These are phyloP conservation scores for Trametes coccinea DNA, from an alignment of 768 basidiomycete species.

Conservation along the genomic window DNA sequence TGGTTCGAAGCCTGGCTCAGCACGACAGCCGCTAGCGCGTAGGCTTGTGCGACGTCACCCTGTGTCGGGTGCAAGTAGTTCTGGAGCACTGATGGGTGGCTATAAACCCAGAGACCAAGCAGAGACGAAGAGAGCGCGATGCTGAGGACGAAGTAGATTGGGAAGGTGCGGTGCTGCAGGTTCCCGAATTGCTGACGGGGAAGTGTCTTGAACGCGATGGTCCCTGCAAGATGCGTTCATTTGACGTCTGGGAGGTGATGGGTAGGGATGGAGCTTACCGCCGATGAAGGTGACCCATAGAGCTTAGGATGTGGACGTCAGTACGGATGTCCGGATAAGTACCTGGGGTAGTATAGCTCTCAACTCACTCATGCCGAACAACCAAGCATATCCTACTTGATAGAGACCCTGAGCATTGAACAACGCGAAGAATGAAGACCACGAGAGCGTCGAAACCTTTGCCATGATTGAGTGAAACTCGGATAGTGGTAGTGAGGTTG, in stretches of 20 bases:
- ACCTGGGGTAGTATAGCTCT: neutral
- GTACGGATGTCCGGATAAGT: neutral
- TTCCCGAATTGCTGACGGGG: conserved; percentile 74
- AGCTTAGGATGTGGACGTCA: conserved; percentile 25
- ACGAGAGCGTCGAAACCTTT: conserved; percentile 18
- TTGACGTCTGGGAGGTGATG: neutral
- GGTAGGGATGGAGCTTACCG: conserved; percentile 35
- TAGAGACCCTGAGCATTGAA: conserved; percentile 42
- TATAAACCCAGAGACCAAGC: conserved; percentile 56
- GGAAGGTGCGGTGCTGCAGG: conserved; percentile 74
- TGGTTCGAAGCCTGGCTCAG: conserved; percentile 60
- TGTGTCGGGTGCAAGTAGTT: conserved; percentile 48
- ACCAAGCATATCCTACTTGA: conserved; percentile 57
- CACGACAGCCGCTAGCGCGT: conserved; percentile 49
- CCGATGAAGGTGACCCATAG: conserved; percentile 72
- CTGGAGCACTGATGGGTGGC: conserved; percentile 55
- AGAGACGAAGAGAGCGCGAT: conserved; percentile 55
- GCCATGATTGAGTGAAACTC: conserved; percentile 11
- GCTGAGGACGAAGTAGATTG: conserved; percentile 69
- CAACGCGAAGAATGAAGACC: conserved; percentile 24
- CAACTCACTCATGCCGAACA: conserved; percentile 70
- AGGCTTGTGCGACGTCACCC: conserved; percentile 67
- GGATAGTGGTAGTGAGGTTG: neutral
- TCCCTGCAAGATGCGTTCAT: conserved; percentile 37
- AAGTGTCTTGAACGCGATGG: conserved; percentile 60